A percentile compares a stretch with the other conserved stretches of the same genome.
phyloP scores from a whole-genome alignment of 805 yeast species.

The Candida easanensis region DNA sequence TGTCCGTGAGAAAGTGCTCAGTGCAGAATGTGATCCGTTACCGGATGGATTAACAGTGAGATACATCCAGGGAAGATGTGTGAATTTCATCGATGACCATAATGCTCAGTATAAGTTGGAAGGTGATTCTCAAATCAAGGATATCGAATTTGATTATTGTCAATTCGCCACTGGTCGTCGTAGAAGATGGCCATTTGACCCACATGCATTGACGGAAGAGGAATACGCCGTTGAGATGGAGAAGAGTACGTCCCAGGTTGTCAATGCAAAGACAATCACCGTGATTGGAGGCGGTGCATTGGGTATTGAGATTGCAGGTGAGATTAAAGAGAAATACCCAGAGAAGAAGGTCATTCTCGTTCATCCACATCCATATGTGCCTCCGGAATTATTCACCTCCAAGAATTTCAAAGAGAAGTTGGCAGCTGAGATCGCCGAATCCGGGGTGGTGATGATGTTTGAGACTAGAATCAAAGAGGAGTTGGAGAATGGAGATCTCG shows the following conservation, averaged over 20 bases:
- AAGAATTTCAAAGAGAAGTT: slow-evolving; percentile 21
- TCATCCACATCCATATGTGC: slow-evolving; percentile 41
- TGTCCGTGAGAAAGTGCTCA: slow-evolving; percentile 19
- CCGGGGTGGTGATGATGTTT: slow-evolving; percentile 28
- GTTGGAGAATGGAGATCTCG: slow-evolving; percentile 21
- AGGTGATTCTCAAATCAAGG: slow-evolving; percentile 22
- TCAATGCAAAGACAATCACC: slow-evolving; percentile 36
- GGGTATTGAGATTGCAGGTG: slow-evolving; percentile 51
- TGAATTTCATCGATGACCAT: slow-evolving; percentile 23
- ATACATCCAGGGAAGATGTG: slow-evolving; percentile 25
- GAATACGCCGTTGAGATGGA: slow-evolving; percentile 43
- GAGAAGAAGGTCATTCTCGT: slow-evolving; percentile 37
- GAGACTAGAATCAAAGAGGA: slow-evolving; percentile 32
- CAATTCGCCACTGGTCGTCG: slow-evolving; percentile 49
- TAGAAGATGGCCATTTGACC: slow-evolving; percentile 54
- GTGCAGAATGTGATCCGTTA: slow-evolving; percentile 6
- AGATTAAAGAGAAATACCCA: slow-evolving; percentile 38
- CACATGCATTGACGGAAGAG: slow-evolving; percentile 38
- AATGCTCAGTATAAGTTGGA: slow-evolving; percentile 17
- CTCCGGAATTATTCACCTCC: slow-evolving; percentile 35
- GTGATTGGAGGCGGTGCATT: slow-evolving; percentile 53
- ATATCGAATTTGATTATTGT: slow-evolving; percentile 43
- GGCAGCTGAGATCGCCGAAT: slow-evolving; percentile 13
- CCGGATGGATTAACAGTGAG: slow-evolving; percentile 18
- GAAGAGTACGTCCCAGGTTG: slow-evolving; percentile 31